Conservation (phyloP, 2,329 filamentous ascomycete genomes). For the Cladobotryum protrusum region DNA sequence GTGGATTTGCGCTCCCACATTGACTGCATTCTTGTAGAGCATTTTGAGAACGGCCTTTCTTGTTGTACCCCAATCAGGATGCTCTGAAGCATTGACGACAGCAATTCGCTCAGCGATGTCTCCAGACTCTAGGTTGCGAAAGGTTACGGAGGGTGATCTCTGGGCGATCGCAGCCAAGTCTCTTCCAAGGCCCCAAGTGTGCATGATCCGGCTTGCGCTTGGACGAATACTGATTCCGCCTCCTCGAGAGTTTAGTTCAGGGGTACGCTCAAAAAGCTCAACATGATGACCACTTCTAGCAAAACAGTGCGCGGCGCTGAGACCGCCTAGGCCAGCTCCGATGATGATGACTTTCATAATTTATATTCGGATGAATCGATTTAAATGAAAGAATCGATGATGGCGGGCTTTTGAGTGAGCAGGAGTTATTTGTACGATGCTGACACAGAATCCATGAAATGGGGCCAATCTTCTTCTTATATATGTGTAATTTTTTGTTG, state of each 20-base stretch:
- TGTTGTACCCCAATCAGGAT: slow-evolving; percentile 15
- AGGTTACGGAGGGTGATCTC: slow-evolving; percentile 9
- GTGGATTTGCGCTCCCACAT: slow-evolving; percentile 5
- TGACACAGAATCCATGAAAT: too few relatives aligned
- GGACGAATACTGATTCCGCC: slow-evolving; percentile 17
- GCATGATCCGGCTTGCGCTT: slow-evolving; percentile 14
- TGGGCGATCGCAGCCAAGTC: slow-evolving; percentile 8
- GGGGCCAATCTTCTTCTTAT: too few relatives aligned
- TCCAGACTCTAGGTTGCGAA: slow-evolving; percentile 14
- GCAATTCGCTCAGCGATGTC: slow-evolving; percentile 10
- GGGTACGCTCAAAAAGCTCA: slow-evolving; percentile 15
- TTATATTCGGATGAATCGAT: too few relatives aligned
- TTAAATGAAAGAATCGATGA: too few relatives aligned
- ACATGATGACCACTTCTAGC: slow-evolving; percentile 14
- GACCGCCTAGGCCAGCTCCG: slow-evolving; percentile 17
- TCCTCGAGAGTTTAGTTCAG: slow-evolving; percentile 11
- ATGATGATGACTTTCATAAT: slow-evolving; percentile 18
- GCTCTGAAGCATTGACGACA: slow-evolving; percentile 10
- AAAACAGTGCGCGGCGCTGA: slow-evolving; percentile 16
- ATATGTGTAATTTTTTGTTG: too few relatives aligned
- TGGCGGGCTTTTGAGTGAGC: too few relatives aligned
- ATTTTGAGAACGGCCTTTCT: slow-evolving; percentile 13
- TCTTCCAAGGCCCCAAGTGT: slow-evolving; percentile 13
- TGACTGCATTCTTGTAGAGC: slow-evolving; percentile 2
- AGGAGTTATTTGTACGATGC: too few relatives aligned